These are phyloP conservation scores for Eugenia klotzschiana DNA, from an alignment of 441 rosid genomes.

Conservation along the genomic window DNA sequence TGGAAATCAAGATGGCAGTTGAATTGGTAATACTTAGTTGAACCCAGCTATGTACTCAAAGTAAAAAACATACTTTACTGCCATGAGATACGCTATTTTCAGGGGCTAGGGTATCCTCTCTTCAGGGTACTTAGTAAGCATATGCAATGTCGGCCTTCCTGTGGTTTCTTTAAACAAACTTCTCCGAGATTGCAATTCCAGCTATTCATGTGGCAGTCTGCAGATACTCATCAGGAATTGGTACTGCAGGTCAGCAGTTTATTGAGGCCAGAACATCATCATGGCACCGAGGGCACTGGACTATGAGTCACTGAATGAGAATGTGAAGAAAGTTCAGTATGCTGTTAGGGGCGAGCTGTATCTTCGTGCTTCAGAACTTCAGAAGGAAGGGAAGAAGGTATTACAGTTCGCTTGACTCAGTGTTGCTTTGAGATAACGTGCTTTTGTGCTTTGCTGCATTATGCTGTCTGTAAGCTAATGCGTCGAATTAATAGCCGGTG, in stretches of 20 bases:
- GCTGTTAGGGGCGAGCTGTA: constrained; percentile 93
- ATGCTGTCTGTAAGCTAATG: background rate
- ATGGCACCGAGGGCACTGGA: constrained; percentile 69
- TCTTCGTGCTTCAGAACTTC: constrained; percentile 97
- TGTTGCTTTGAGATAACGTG: background rate
- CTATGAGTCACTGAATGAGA: constrained; percentile 63
- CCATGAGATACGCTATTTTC: background rate
- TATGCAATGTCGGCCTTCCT: background rate
- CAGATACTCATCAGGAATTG: background rate
- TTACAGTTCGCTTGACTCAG: background rate
- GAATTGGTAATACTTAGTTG: background rate
- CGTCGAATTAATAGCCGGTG: background rate
- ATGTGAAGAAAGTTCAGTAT: constrained; percentile 89
- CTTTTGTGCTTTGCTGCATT: background rate
- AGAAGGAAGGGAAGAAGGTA: constrained; percentile 96
- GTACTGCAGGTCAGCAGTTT: background rate
- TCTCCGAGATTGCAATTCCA: background rate
- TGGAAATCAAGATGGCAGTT: background rate
- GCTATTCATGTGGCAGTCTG: background rate
- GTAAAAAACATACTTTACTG: background rate
- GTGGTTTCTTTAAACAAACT: background rate
- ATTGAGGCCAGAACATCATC: constrained; percentile 6
- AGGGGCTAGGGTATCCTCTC: background rate
- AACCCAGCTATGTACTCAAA: background rate
- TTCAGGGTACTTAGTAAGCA: background rate